Percentiles rank a stretch among this genome's conserved stretches.
These are phyloP conservation scores for Claviceps monticola DNA, from an alignment of 2,329 filamentous ascomycete genomes.

Conservation along the genomic window DNA sequence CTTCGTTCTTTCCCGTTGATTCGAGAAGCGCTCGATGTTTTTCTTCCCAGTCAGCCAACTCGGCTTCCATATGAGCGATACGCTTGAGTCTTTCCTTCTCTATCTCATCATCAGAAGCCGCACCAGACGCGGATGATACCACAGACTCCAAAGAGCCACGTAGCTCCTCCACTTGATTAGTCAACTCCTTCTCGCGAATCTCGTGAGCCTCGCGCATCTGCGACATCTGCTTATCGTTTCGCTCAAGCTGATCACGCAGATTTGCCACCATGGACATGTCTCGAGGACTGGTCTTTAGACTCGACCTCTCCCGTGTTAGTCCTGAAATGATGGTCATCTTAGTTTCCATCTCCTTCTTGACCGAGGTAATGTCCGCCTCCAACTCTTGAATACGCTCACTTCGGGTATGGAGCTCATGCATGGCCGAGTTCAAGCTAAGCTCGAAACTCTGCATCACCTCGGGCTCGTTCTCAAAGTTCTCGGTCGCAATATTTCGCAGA, in stretches of 20 bases:
- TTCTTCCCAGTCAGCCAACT: slow-evolving; percentile 59
- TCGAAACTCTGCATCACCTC: slow-evolving; percentile 89
- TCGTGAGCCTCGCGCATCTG: slow-evolving; percentile 59
- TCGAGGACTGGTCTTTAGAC: slow-evolving; percentile 68
- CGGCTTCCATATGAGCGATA: slow-evolving; percentile 53
- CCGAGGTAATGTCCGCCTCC: slow-evolving; percentile 66
- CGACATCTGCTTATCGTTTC: slow-evolving; percentile 69
- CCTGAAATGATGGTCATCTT: slow-evolving; percentile 96
- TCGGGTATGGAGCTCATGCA: slow-evolving; percentile 78
- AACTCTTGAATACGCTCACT: slow-evolving; percentile 84
- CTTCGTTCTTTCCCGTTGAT: slow-evolving; percentile 59
- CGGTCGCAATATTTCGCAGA: slow-evolving; percentile 72
- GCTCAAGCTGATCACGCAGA: slow-evolving; percentile 75
- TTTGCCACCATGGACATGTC: slow-evolving; percentile 84
- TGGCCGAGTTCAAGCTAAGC: slow-evolving; percentile 75
- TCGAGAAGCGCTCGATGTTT: slow-evolving; percentile 62
- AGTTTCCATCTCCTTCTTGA: slow-evolving; percentile 91
- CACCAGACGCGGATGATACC: slow-evolving; percentile 6
- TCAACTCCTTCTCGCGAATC: slow-evolving; percentile 61
- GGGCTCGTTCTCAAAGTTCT: slow-evolving; percentile 70
- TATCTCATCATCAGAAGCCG: slow-evolving; percentile 13
- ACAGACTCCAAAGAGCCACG: slow-evolving; percentile 36
- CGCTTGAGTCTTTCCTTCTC: slow-evolving; percentile 25
- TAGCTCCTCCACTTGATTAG: slow-evolving; percentile 55
- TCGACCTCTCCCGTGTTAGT: slow-evolving; percentile 81